Evolutionary conservation across 1,284 basidiomycete genomes (phyloP).

Genomic region (Xerocomus amazonicus): DNA sequence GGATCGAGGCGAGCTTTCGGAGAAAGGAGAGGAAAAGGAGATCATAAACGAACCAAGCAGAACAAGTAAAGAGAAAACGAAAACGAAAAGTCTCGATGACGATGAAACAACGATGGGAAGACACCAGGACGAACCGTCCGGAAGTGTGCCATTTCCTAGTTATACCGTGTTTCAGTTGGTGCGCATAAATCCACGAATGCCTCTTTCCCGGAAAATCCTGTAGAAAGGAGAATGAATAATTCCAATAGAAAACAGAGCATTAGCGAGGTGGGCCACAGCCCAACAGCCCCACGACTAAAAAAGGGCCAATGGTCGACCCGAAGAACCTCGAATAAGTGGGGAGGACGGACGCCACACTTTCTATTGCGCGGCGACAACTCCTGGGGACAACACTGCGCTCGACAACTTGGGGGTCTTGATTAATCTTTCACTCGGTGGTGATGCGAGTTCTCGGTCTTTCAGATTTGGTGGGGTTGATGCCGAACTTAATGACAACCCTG

Average conservation of each 20-base stretch:
- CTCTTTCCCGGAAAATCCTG: conserved; percentile 35
- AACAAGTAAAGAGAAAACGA: background rate
- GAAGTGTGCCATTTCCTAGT: conserved; percentile 8
- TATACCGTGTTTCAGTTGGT: conserved; percentile 12
- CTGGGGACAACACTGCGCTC: conserved; percentile 55
- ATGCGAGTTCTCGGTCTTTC: conserved; percentile 37
- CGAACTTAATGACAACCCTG: conserved; percentile 34
- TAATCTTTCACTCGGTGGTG: conserved; percentile 43
- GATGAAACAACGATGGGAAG: conserved; percentile 2
- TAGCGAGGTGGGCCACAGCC: conserved; percentile 12
- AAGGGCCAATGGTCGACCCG: background rate
- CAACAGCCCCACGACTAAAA: conserved; percentile 3
- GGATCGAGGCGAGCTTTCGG: background rate
- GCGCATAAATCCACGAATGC: conserved; percentile 17
- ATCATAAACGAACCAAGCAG: conserved; percentile 24
- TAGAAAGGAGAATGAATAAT: conserved; percentile 48
- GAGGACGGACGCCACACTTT: conserved; percentile 8
- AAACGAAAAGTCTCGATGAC: conserved; percentile 2
- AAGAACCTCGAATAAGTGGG: background rate
- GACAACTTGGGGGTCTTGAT: conserved; percentile 63
- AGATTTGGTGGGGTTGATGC: conserved; percentile 31
- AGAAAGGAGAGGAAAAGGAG: conserved; percentile 1
- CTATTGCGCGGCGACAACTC: conserved; percentile 51
- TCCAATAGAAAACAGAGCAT: conserved; percentile 32
- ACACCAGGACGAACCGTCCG: conserved; percentile 1